Evolutionary conservation across 2,329 filamentous ascomycete species (phyloP).

Genomic region (Fusarium humuli): DNA sequence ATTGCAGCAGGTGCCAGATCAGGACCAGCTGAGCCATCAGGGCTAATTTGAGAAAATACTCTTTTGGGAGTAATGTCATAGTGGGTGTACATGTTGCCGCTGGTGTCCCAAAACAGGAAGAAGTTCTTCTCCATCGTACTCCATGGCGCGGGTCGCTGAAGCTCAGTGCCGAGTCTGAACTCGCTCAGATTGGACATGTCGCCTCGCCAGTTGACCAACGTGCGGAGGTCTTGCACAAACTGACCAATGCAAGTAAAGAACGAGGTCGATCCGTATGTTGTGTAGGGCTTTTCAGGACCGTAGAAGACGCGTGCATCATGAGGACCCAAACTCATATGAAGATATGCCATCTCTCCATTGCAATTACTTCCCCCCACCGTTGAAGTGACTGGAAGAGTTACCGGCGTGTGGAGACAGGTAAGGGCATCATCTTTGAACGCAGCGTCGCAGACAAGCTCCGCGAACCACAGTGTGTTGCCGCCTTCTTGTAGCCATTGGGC

Average conservation of each 20-base stretch:
- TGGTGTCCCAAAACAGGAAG: slow-evolving; percentile 69
- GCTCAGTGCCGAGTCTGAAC: slow-evolving; percentile 61
- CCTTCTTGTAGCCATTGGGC: slow-evolving; percentile 56
- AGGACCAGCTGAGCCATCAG: slow-evolving; percentile 59
- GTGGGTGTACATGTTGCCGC: slow-evolving; percentile 61
- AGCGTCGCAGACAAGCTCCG: slow-evolving; percentile 64
- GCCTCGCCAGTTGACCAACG: slow-evolving; percentile 58
- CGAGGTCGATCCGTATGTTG: slow-evolving; percentile 68
- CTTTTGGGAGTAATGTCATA: slow-evolving; percentile 64
- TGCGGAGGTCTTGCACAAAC: slow-evolving; percentile 66
- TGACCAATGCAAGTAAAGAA: slow-evolving; percentile 66
- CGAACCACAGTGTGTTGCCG: slow-evolving; percentile 49
- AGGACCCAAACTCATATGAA: slow-evolving; percentile 61
- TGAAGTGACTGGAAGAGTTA: slow-evolving; percentile 58
- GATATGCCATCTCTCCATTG: slow-evolving; percentile 55
- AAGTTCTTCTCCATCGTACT: slow-evolving; percentile 69
- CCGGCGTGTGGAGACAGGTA: slow-evolving; percentile 56
- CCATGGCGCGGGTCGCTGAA: slow-evolving; percentile 62
- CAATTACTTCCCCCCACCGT: slow-evolving; percentile 60
- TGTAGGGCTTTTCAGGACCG: slow-evolving; percentile 62
- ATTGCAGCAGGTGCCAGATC: slow-evolving; percentile 57
- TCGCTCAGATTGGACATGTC: slow-evolving; percentile 43
- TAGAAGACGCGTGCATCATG: slow-evolving; percentile 70
- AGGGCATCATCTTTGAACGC: slow-evolving; percentile 57
- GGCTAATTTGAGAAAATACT: slow-evolving; percentile 59